phyloP scores from a whole-genome alignment of 2,329 filamentous ascomycete genomes.

The Fusarium veterinarium region DNA sequence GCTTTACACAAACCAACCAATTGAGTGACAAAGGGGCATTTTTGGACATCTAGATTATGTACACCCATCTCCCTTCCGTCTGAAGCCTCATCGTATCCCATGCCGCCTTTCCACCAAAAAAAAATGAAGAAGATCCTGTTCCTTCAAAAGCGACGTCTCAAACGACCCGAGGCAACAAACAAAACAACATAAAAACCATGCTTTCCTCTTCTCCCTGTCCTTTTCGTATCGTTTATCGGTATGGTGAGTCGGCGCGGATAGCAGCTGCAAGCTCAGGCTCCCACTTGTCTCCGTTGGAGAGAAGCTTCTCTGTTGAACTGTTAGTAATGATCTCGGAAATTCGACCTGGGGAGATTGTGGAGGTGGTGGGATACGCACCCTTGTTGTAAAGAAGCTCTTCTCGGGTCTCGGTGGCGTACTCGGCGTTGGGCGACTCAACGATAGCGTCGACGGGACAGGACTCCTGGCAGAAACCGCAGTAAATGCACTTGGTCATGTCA shows the following conservation, averaged over 20 bases:
- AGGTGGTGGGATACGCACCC: conserved; percentile 55
- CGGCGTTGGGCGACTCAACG: conserved; percentile 71
- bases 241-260: conserved; percentile 93
- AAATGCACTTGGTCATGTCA: conserved; percentile 99
- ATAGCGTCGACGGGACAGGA: conserved; percentile 97
- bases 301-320: conserved; percentile 74
- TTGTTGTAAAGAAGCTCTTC: conserved; percentile 99
- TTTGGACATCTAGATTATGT: conserved; percentile 47
- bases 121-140: conserved; percentile 21
- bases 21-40: conserved; percentile 44
- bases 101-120: conserved; percentile 20
- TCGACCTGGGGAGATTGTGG: not conserved
- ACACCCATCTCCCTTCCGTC: conserved; percentile 38
- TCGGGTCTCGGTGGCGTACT: conserved; percentile 75
- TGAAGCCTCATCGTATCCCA: conserved; percentile 17
- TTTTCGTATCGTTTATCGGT: conserved; percentile 68
- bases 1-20: conserved; percentile 4
- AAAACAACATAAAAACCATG: conserved; percentile 28
- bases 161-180: conserved; percentile 25
- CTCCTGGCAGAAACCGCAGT: conserved; percentile 99
- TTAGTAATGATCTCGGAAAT: conserved; percentile 35
- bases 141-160: conserved; percentile 32
- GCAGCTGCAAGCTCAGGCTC: conserved; percentile 95
- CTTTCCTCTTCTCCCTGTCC: conserved; percentile 18
- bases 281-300: conserved; percentile 95